Conservation (phyloP, 139 green algal species). For the Pleodorina starrii region DNA sequence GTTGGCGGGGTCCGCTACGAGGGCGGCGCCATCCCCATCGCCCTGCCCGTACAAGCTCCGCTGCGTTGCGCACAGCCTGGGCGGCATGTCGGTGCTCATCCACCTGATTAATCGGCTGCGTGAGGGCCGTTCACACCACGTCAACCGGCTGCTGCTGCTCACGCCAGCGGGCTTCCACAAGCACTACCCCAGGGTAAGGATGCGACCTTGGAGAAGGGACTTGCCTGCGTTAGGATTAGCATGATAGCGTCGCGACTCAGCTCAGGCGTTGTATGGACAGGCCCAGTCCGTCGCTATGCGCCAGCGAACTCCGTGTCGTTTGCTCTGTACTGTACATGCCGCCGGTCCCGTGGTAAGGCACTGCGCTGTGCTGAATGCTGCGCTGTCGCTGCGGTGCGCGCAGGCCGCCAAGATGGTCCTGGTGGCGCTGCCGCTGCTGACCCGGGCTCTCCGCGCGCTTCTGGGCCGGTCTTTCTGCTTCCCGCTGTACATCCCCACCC, state of each 20-base stretch:
- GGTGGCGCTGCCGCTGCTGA: conserved; percentile 37
- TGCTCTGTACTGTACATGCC: no score
- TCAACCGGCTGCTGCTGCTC: conserved; percentile 84
- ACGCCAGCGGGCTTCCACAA: conserved; percentile 86
- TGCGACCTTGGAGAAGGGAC: no score
- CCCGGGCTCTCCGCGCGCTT: conserved; percentile 49
- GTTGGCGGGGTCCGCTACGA: no score
- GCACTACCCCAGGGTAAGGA: conserved; percentile 53
- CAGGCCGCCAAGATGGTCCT: conserved; percentile 61
- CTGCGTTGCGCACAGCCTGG: conserved; percentile 80
- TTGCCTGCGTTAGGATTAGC: no score
- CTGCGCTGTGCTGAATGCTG: no score
- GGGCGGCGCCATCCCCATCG: no score
- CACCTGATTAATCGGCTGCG: conserved; percentile 66
- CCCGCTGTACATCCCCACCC: conserved; percentile 81
- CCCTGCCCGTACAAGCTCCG: conserved; percentile 77
- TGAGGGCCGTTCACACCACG: conserved; percentile 64
- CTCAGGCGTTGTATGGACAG: no score
- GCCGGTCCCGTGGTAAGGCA: no score
- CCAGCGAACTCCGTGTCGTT: no score
- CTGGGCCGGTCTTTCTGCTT: conserved; percentile 26
- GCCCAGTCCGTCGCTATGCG: no score
- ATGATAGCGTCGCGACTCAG: no score
- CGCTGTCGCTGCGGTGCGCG: no score
- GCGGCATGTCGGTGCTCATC: conserved; percentile 79